phyloP scores from a whole-genome alignment of 495 filamentous ascomycete genomes.

The Podospora fimiseda region DNA sequence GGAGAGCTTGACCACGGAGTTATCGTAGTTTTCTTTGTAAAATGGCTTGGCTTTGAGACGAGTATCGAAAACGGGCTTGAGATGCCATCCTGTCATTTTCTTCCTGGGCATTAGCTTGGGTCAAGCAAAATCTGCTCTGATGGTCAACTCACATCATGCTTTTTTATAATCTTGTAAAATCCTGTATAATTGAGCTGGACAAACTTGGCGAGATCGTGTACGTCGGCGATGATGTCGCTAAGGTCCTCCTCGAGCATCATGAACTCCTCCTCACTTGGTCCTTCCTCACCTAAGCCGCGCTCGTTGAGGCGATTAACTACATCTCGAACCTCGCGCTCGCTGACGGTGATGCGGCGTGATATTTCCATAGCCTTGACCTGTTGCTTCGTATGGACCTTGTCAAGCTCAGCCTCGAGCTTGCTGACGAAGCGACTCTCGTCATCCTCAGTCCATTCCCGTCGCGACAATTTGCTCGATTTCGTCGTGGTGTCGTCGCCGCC shows the following conservation, averaged over 20 bases:
- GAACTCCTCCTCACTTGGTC: slow-evolving; percentile 83
- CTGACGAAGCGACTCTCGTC: slow-evolving; percentile 86
- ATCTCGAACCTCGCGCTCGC: slow-evolving; percentile 82
- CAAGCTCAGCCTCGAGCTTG: slow-evolving; percentile 81
- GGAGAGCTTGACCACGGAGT: slow-evolving; percentile 89
- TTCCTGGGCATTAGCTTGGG: slow-evolving; percentile 33
- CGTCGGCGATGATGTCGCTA: slow-evolving; percentile 97
- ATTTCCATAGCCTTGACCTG: slow-evolving; percentile 94
- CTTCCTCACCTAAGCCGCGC: slow-evolving; percentile 47
- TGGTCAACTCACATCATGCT: slow-evolving; percentile 74
- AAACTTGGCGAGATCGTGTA: slow-evolving; percentile 97
- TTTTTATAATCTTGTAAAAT: slow-evolving; percentile 99
- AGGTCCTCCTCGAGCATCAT: slow-evolving; percentile 89
- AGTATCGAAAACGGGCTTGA: slow-evolving; percentile 89
- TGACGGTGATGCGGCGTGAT: slow-evolving; percentile 74
- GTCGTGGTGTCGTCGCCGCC: slow-evolving; percentile 4
- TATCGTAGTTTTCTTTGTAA: slow-evolving; percentile 98
- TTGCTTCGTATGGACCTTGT: slow-evolving; percentile 95
- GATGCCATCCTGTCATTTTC: slow-evolving; percentile 93
- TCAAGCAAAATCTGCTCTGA: neutral
- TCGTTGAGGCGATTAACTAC: slow-evolving; percentile 69
- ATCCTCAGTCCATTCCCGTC: slow-evolving; percentile 77
- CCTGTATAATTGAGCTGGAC: slow-evolving; percentile 98
- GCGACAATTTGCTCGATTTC: slow-evolving; percentile 20
- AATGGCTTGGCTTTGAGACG: slow-evolving; percentile 93